Percentiles rank a stretch among this genome's conserved stretches.
Evolutionary conservation across 2,329 filamentous ascomycete genomes (phyloP).

Genomic region (Plectosphaerella sp.): DNA sequence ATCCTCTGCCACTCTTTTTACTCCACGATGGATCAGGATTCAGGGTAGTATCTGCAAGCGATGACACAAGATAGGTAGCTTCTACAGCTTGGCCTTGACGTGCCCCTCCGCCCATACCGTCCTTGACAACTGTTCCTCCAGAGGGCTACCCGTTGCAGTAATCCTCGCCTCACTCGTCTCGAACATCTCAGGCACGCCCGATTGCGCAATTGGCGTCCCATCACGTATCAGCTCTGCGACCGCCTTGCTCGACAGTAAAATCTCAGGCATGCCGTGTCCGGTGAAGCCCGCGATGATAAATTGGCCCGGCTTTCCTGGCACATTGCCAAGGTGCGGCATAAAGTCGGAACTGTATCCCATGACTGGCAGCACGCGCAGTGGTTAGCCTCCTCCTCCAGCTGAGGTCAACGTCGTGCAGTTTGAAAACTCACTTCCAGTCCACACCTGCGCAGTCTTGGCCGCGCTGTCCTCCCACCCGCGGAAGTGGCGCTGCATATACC

Average conservation of each 20-base stretch:
- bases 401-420: no score
- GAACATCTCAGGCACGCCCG: neutral
- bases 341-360: constrained; percentile 37
- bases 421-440: constrained; percentile 22
- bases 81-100: neutral
- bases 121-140: neutral
- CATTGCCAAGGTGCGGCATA: constrained; percentile 34
- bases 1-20: no score
- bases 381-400: neutral
- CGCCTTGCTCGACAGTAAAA: neutral
- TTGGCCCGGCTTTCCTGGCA: constrained; percentile 33
- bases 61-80: no score
- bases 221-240: neutral
- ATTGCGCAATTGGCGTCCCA: neutral
- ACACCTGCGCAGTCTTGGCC: constrained; percentile 25
- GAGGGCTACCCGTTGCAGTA: neutral
- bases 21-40: no score
- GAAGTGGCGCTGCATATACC: constrained; percentile 43
- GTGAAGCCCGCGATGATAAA: constrained; percentile 42
- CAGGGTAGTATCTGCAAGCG: no score
- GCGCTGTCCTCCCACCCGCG: constrained; percentile 41
- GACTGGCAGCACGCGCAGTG: constrained; percentile 17
- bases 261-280: constrained; percentile 18
- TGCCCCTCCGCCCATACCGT: neutral
- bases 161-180: neutral